Conservation (phyloP, 2,329 filamentous ascomycete species). For the Coniochaeta hoffmannii region DNA sequence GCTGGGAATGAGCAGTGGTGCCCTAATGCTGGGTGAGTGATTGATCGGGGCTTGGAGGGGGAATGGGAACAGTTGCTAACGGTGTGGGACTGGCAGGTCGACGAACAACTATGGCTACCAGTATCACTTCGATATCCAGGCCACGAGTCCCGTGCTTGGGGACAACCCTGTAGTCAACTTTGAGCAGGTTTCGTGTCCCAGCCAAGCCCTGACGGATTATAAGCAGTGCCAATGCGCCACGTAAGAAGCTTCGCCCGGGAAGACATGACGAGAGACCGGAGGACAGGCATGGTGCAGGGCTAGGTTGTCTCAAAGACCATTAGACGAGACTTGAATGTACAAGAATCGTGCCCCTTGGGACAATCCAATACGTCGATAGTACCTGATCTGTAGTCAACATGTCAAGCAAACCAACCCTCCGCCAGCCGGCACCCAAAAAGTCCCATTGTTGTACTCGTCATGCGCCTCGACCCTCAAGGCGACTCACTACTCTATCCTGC, state of each 20-base stretch:
- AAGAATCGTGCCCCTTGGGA: neutral
- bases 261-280: no score
- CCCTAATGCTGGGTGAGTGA: slow-evolving; percentile 14
- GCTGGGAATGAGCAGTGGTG: slow-evolving; percentile 27
- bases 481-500: neutral
- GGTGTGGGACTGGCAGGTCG: slow-evolving; percentile 4
- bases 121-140: slow-evolving; percentile 29
- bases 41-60: neutral
- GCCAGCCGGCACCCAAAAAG: neutral
- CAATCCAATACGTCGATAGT: neutral
- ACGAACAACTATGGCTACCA: slow-evolving; percentile 24
- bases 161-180: slow-evolving; percentile 26
- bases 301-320: no score
- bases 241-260: no score
- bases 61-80: neutral
- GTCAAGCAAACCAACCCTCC: neutral
- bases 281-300: no score
- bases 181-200: slow-evolving; percentile 21
- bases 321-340: neutral
- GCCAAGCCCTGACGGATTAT: slow-evolving; percentile 16
- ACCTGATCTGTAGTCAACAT: neutral
- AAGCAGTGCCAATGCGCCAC: slow-evolving; percentile 17
- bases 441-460: no score
- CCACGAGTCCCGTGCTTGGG: slow-evolving; percentile 21
- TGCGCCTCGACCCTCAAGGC: no score